Conservation (phyloP, 495 filamentous ascomycete genomes). For the Aspergillus hancockii region DNA sequence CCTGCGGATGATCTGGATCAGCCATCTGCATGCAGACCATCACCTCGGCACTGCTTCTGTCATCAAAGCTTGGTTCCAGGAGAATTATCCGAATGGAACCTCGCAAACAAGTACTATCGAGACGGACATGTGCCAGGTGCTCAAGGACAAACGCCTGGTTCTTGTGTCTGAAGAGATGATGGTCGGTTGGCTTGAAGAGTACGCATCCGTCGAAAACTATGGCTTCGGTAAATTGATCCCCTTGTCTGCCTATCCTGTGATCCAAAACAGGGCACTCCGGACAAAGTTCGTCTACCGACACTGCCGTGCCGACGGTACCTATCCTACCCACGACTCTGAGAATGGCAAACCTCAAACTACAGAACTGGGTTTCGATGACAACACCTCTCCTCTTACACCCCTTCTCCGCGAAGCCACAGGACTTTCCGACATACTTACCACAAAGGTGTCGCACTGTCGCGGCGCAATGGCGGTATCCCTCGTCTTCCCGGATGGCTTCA, state of each 20-base stretch:
- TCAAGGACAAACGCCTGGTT: slow-evolving; percentile 52
- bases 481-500: slow-evolving; percentile 77
- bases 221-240: slow-evolving; percentile 63
- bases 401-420: slow-evolving; percentile 44
- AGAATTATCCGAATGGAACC: slow-evolving; percentile 40
- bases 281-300: slow-evolving; percentile 36
- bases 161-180: slow-evolving; percentile 66
- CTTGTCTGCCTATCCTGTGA: slow-evolving; percentile 32
- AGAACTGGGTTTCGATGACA: slow-evolving; percentile 29
- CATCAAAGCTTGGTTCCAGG: slow-evolving; percentile 73
- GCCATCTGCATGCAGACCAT: slow-evolving; percentile 94
- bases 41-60: slow-evolving; percentile 80
- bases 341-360: slow-evolving; percentile 15
- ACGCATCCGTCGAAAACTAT: slow-evolving; percentile 72
- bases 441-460: slow-evolving; percentile 73
- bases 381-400: slow-evolving; percentile 27
- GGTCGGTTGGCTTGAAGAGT: slow-evolving; percentile 74
- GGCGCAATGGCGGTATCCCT: slow-evolving; percentile 75
- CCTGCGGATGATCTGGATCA: slow-evolving; percentile 87
- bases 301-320: slow-evolving; percentile 27
- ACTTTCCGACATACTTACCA: slow-evolving; percentile 49
- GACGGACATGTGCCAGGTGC: slow-evolving; percentile 32
- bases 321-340: slow-evolving; percentile 20
- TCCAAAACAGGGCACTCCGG: slow-evolving; percentile 15
- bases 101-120: slow-evolving; percentile 29